phyloP scores from a whole-genome alignment of 495 filamentous ascomycete genomes.

The Penicillium pulvis region DNA sequence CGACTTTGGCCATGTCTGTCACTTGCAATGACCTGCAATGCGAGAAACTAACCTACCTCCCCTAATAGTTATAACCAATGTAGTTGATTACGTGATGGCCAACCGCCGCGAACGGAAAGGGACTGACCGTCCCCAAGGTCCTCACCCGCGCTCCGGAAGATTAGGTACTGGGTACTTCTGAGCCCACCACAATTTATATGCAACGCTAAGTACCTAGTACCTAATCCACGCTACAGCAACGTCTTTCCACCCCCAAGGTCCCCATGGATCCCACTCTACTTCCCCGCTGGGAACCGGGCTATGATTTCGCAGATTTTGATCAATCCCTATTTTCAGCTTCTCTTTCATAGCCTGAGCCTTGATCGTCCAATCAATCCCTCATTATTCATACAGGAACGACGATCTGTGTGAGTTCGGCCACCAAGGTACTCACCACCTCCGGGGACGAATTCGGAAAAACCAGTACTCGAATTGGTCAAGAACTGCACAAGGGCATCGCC shows the following conservation, averaged over 20 bases:
- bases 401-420: constrained; percentile 6
- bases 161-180: constrained; percentile 22
- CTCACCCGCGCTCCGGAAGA: constrained; percentile 22
- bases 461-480: background rate
- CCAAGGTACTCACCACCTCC: constrained; percentile 15
- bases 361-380: constrained; percentile 1
- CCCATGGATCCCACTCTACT: constrained; percentile 26
- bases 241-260: constrained; percentile 33
- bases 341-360: background rate
- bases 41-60: no score
- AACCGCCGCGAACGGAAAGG: constrained; percentile 24
- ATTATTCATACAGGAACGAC: constrained; percentile 4
- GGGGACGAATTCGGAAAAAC: background rate
- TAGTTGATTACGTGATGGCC: background rate
- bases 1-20: background rate
- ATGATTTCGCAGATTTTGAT: constrained; percentile 26
- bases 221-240: constrained; percentile 11
- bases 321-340: constrained; percentile 4
- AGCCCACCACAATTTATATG: background rate
- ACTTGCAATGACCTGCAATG: background rate
- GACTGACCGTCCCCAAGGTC: constrained; percentile 42
- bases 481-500: constrained; percentile 8
- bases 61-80: no score
- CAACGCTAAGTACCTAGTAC: constrained; percentile 21
- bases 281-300: constrained; percentile 16